A percentile compares a stretch with the other conserved stretches of the same genome.
phyloP scores from a whole-genome alignment of 202 grass and related monocot genomes.

The Hordeum pubiflorum region DNA sequence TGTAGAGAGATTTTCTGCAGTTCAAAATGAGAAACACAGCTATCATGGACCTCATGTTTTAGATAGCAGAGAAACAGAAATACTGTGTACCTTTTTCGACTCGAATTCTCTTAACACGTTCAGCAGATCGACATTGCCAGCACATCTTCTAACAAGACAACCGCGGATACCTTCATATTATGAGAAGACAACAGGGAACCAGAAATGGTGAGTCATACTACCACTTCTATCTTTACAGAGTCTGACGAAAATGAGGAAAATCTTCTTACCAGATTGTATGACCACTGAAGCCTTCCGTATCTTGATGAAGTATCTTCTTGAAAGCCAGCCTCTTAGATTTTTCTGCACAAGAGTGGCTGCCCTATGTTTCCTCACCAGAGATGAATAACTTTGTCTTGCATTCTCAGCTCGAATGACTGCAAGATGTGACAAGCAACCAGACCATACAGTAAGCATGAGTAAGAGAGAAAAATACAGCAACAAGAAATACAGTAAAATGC shows the following conservation, averaged over 20 bases:
- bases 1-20: not conserved
- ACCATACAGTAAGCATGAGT: constrained; percentile 7
- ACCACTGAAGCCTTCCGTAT: constrained; percentile 59
- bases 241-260: constrained; percentile 12
- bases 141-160: constrained; percentile 67
- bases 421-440: not conserved
- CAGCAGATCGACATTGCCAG: constrained; percentile 52
- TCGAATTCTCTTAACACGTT: constrained; percentile 54
- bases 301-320: constrained; percentile 57
- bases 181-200: constrained; percentile 20
- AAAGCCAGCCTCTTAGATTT: constrained; percentile 56
- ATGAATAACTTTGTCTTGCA: constrained; percentile 51
- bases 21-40: not conserved
- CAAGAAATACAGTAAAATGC: constrained; percentile 3
- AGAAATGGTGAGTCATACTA: constrained; percentile 1
- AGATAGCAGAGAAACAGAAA: not conserved
- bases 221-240: constrained; percentile 1
- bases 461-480: not conserved
- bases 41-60: not conserved
- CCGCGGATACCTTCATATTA: constrained; percentile 65
- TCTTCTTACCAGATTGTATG: constrained; percentile 70
- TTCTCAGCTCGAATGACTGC: constrained; percentile 82
- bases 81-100: constrained; percentile 49
- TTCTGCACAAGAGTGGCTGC: constrained; percentile 62
- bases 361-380: constrained; percentile 48